These are phyloP conservation scores for Aciculoconidium aculeatum DNA, from an alignment of 805 yeast species.

Conservation along the genomic window DNA sequence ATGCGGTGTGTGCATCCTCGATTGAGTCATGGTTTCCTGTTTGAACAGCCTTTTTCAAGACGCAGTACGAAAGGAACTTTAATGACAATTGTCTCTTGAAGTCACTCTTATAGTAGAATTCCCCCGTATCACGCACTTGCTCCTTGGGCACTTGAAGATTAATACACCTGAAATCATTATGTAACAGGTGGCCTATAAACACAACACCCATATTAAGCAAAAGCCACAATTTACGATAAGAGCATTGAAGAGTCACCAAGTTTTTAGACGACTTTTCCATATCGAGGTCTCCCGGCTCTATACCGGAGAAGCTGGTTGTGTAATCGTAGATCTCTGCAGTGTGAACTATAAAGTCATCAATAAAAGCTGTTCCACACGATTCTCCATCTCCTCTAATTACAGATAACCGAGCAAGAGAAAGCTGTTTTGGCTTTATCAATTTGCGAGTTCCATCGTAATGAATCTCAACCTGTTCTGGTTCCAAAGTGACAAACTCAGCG, in stretches of 20 bases:
- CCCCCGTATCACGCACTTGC: slow-evolving; percentile 89
- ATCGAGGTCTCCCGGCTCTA: slow-evolving; percentile 84
- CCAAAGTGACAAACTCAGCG: slow-evolving; percentile 88
- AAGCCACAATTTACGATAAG: slow-evolving; percentile 87
- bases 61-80: slow-evolving; percentile 77
- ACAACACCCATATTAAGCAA: slow-evolving; percentile 82
- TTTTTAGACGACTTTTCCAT: slow-evolving; percentile 58
- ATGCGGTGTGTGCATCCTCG: slow-evolving; percentile 90
- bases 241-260: slow-evolving; percentile 73
- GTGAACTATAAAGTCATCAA: slow-evolving; percentile 87
- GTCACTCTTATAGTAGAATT: slow-evolving; percentile 67
- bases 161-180: slow-evolving; percentile 88
- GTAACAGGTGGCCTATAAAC: slow-evolving; percentile 92
- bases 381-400: slow-evolving; percentile 72
- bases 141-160: slow-evolving; percentile 79
- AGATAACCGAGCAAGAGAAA: slow-evolving; percentile 84
- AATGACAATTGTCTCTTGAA: slow-evolving; percentile 75
- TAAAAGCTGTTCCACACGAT: slow-evolving; percentile 67
- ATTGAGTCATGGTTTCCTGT: slow-evolving; percentile 94
- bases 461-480: slow-evolving; percentile 75
- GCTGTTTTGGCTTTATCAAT: slow-evolving; percentile 65
- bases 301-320: slow-evolving; percentile 89
- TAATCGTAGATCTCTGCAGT: slow-evolving; percentile 72
- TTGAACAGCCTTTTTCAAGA: slow-evolving; percentile 74
- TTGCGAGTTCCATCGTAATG: slow-evolving; percentile 65